Base-by-base conservation (phyloP, 2,329 filamentous ascomycete genomes). In the Colletotrichum sp. region DNA sequence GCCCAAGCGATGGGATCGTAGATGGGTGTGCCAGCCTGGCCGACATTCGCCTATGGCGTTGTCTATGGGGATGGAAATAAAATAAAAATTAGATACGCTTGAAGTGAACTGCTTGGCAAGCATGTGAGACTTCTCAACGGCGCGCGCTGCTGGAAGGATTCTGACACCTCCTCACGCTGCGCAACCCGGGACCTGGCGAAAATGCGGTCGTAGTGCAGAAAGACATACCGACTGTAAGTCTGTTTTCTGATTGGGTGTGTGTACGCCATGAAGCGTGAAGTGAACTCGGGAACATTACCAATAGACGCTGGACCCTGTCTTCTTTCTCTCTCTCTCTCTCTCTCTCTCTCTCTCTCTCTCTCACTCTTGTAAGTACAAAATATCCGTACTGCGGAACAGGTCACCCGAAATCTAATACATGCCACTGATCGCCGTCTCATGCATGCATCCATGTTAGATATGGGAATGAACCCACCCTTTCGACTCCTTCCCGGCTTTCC, bases 111-210 rank as follows among this genome's bases (percentile, higher is more conserved):
- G 26, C 60, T 59, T 64, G 67, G 72, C 67, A 71, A 66, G 67
- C 67, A 74, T 65, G 72, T 74, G 67, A 74, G 72, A 65, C 57
- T 60, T 34, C 26, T 30, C 68, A 71, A 71, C 34, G 68, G 59
- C 59, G 48, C 43, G 16, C 57, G 30, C 39, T 52, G 36, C 30
- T 18, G 60, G 36, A 21, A 57, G 18, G 30, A 64, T 63, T 16
- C 18, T 10, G 18, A 28, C 52, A 21, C 57, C 66, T 55, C 30
- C 55, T 30, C 65, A 24, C 28, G 66, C 30, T 26, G 18, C 21
- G 12, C 36, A 36, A 28, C 32, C 34, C 32, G 26, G 66, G 30
- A 59, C 21, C 48, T 28, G 59, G 34, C n/a, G 55, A 69, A 48
- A 24, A 61, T 21, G 21, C 32, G 26, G 48, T 64, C 10, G 34